A percentile compares a stretch with the other conserved stretches of the same genome.
Evolutionary conservation across 2,329 filamentous ascomycete genomes (phyloP).

Genomic region (Ophidiomyces ophidiicola): DNA sequence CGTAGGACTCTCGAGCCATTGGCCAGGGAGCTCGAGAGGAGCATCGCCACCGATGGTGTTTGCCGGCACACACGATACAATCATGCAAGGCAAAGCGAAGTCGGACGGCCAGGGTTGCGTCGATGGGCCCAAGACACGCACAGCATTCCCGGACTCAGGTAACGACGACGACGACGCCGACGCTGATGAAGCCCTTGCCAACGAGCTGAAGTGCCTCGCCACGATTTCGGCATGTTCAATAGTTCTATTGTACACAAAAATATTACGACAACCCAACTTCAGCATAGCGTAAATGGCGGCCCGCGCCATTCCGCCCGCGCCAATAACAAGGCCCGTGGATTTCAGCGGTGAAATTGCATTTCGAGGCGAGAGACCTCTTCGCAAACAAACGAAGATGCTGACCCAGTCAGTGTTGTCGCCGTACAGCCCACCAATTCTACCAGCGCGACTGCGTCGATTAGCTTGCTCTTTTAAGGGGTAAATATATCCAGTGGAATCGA

Average conservation of each 20-base stretch:
- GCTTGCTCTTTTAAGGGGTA: conserved; percentile 4
- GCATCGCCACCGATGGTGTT: conserved; percentile 28
- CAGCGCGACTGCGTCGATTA: conserved; percentile 47
- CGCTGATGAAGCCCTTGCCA: conserved; percentile 13
- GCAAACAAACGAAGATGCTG: conserved; percentile 60
- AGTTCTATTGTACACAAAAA: conserved; percentile 31
- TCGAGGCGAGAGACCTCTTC: conserved; percentile 59
- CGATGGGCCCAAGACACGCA: conserved; percentile 23
- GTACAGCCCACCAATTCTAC: conserved; percentile 56
- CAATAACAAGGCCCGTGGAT: conserved; percentile 48
- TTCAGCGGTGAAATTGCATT: conserved; percentile 46
- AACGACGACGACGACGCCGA: too few relatives aligned
- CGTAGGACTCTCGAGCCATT: conserved; percentile 31
- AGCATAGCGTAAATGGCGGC: conserved; percentile 33
- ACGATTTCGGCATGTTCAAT: conserved; percentile 26
- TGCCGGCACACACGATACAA: conserved; percentile 29
- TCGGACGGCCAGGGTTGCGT: conserved; percentile 24
- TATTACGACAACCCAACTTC: conserved; percentile 28
- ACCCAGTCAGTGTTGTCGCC: conserved; percentile 78
- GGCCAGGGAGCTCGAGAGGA: conserved; percentile 25
- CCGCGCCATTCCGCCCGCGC: conserved; percentile 43
- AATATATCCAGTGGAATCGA: conserved; percentile 3
- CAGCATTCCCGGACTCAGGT: conserved; percentile 1
- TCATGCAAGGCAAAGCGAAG: conserved; percentile 29
- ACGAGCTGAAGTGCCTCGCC: conserved; percentile 27